Evolutionary conservation across 108 stramenopile genomes (phyloP), one percentile per base, ranked within the genome.

Genomic region (Seminavis robusta): DNA sequence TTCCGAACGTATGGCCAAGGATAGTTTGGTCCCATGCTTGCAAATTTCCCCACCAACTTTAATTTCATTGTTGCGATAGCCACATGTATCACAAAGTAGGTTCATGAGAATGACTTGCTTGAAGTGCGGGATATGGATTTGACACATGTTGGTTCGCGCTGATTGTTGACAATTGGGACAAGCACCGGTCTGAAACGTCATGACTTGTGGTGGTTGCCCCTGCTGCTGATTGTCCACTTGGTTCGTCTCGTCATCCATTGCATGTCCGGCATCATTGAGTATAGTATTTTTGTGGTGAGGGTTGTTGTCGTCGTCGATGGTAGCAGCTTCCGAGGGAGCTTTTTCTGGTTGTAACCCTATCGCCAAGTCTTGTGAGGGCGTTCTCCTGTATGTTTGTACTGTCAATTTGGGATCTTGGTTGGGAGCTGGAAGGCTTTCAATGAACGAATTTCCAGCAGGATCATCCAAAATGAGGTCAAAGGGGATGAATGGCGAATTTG

Each of bases 21-120:
- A 67, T 24, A 92, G 57, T 49, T 53, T 65, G 4, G 83, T 85
- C 31, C 94, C 97, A 54, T 48, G 39, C 47, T 59, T 51, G 3
- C 95, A 84, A 29, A 95, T 86, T 3, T 81, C 87, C 9, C 97
- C 97, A 15, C 95, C 95, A 7, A 86, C 91, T 71, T 98, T 96
- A 49, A 82, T 68, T 69, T 93, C 94, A 38, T 80, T 93, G 26
- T 64, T 73, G 46, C 63, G 68, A 46, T 71, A 95, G 24, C 97
- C 97, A 74, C 97, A 98, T 3, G 65, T 10, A 19, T 81, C 87
- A 72, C 97, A 98, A 29, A 69, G 33, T 45, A 95, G 70, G 29
- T 70, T 59, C 94, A 96, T 96, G 56, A 98, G 79, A 37, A 98
- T 79, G 33, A 90, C 60, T 47, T 96, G 92, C 75, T 95, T 94